A percentile compares a stretch with the other conserved stretches of the same genome.
Conservation (phyloP, 345 rosid species). For the Carallia brachiata region DNA sequence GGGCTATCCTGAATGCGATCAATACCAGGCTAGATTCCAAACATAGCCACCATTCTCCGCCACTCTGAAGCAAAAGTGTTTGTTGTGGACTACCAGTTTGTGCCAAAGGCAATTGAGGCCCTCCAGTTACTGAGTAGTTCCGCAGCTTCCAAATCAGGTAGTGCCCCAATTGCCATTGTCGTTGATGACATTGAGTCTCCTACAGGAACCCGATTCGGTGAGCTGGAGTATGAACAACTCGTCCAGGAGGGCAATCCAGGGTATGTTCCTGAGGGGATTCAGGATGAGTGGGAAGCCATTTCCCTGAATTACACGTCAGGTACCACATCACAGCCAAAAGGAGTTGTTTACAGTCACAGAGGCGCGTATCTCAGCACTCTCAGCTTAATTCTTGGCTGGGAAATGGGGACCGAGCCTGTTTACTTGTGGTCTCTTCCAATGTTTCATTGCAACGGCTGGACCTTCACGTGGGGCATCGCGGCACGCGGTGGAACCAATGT, state of each 20-base stretch:
- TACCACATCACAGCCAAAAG: conserved; percentile 58
- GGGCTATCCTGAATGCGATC: conserved; percentile 69
- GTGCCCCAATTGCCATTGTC: conserved; percentile 34
- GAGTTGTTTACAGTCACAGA: conserved; percentile 63
- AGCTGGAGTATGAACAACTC: conserved; percentile 52
- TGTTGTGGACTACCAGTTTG: conserved; percentile 49
- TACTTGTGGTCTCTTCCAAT: conserved; percentile 69
- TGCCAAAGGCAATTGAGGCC: conserved; percentile 43
- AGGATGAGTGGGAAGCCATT: conserved; percentile 57
- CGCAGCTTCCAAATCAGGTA: neutral
- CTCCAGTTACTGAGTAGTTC: conserved; percentile 23
- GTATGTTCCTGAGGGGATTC: conserved; percentile 19
- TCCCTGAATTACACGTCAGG: conserved; percentile 64
- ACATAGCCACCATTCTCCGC: conserved; percentile 46
- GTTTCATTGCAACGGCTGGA: conserved; percentile 77
- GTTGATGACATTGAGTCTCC: conserved; percentile 48
- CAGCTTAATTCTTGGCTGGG: conserved; percentile 46
- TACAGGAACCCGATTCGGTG: conserved; percentile 34
- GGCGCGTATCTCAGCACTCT: conserved; percentile 58
- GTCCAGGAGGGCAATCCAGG: conserved; percentile 32
- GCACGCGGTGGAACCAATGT: conserved; percentile 67
- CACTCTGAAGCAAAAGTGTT: conserved; percentile 58
- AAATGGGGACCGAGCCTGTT: conserved; percentile 54
- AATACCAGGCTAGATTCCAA: conserved; percentile 65
- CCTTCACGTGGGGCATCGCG: conserved; percentile 59